Conservation (phyloP, 2,329 filamentous ascomycete genomes). For the Graphilbum fragrans region DNA sequence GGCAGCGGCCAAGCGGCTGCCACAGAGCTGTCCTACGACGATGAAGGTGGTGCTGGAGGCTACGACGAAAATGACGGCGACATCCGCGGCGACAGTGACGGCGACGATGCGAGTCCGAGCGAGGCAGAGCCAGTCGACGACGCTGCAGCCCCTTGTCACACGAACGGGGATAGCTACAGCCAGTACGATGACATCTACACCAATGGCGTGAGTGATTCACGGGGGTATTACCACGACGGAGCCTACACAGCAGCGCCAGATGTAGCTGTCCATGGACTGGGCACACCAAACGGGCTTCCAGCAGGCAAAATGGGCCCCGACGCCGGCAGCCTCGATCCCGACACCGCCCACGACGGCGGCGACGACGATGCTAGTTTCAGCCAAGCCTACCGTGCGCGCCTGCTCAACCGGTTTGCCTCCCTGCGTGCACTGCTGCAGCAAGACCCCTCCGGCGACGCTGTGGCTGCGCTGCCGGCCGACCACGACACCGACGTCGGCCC, state of each 20-base stretch:
- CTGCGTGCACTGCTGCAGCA: conserved; percentile 51
- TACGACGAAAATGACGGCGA: background rate
- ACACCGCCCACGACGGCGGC: conserved; percentile 10
- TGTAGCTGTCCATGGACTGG: too few relatives aligned
- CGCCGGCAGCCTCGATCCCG: too few relatives aligned
- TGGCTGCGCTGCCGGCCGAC: conserved; percentile 38
- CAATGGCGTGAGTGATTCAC: conserved; percentile 33
- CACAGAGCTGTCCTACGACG: background rate
- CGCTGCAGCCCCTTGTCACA: conserved; percentile 14
- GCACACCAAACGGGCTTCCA: conserved; percentile 1
- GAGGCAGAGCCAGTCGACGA: background rate
- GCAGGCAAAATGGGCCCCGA: conserved; percentile 14
- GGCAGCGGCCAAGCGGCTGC: background rate
- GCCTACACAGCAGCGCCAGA: conserved; percentile 58
- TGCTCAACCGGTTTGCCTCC: conserved; percentile 52
- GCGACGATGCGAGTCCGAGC: background rate
- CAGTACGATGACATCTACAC: conserved; percentile 27
- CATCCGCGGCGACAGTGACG: background rate
- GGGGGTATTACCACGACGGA: conserved; percentile 64
- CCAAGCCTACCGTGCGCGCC: conserved; percentile 53
- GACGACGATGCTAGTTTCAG: conserved; percentile 31
- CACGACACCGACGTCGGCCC: conserved; percentile 43
- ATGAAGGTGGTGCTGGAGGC: background rate
- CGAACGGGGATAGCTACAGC: background rate
- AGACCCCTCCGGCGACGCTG: conserved; percentile 36